Conservation (phyloP, 768 basidiomycete species). For the Lactarius pseudohatsudake region DNA sequence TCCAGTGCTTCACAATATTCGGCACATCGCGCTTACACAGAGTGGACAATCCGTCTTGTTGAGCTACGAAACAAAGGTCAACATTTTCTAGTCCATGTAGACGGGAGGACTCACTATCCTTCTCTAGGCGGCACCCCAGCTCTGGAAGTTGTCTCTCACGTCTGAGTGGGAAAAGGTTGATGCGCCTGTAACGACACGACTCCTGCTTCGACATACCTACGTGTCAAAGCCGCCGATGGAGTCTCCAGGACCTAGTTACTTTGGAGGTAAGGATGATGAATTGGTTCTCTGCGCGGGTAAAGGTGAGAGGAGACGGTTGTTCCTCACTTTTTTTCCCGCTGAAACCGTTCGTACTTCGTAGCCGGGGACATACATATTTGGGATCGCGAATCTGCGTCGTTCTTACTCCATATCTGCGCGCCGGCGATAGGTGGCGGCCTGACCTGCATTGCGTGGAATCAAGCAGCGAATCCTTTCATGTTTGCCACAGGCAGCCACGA, state of each 20-base stretch:
- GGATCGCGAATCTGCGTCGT: conserved; percentile 75
- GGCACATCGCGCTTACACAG: conserved; percentile 62
- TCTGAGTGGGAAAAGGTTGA: conserved; percentile 44
- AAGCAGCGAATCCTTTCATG: conserved; percentile 63
- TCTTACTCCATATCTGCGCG: conserved; percentile 67
- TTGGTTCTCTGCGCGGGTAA: conserved; percentile 77
- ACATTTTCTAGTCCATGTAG: conserved; percentile 45
- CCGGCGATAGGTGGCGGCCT: conserved; percentile 63
- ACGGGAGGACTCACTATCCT: neutral
- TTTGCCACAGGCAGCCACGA: conserved; percentile 75
- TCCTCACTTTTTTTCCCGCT: conserved; percentile 3
- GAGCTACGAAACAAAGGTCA: conserved; percentile 46
- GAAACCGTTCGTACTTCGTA: conserved; percentile 38
- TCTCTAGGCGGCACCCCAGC: too few species aligned
- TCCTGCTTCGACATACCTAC: conserved; percentile 63
- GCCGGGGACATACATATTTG: conserved; percentile 77
- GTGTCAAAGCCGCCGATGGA: conserved; percentile 66
- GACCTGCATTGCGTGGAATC: conserved; percentile 82
- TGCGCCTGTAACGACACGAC: conserved; percentile 29
- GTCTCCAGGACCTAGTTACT: conserved; percentile 80
- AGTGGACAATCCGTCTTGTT: conserved; percentile 60
- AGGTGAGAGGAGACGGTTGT: conserved; percentile 40
- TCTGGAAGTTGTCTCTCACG: too few species aligned
- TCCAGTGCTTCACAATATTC: conserved; percentile 70
- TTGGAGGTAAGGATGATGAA: conserved; percentile 77